Evolutionary conservation across 106 monocot genomes (phyloP).

Genomic region (Agapanthus africanus): DNA sequence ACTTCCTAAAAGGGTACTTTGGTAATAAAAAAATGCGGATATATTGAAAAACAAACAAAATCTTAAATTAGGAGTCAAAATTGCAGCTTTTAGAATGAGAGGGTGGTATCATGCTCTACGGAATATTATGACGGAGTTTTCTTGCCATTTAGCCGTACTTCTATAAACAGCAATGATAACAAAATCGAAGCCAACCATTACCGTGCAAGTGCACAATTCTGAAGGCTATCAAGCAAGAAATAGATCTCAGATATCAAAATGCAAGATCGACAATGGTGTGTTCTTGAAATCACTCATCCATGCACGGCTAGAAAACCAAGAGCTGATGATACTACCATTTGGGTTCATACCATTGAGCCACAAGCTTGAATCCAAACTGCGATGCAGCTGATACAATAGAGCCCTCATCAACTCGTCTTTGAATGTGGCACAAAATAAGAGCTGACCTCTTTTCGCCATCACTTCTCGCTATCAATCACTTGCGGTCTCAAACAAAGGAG

Average conservation of each 20-base stretch:
- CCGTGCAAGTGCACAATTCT: no score
- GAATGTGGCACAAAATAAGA: conserved; percentile 78
- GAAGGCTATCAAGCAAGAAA: no score
- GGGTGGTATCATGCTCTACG: no score
- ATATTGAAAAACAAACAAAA: no score
- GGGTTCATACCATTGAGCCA: conserved; percentile 45
- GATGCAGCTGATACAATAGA: conserved; percentile 50
- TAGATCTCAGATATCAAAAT: conserved; percentile 21
- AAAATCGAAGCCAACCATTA: no score
- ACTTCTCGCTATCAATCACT: conserved; percentile 36
- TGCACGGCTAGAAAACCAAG: conserved; percentile 48
- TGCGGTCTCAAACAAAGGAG: conserved; percentile 78
- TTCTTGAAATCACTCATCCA: conserved; percentile 22
- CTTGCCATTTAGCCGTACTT: no score
- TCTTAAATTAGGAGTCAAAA: no score
- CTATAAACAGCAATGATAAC: no score
- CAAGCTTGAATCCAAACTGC: conserved; percentile 48
- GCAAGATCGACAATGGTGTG: conserved; percentile 30
- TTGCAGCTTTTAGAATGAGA: no score
- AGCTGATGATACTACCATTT: conserved; percentile 55
- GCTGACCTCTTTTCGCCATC: conserved; percentile 17
- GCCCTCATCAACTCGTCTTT: conserved; percentile 71
- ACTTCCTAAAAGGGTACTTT: no score
- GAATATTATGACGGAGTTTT: no score
- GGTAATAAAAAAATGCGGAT: no score